These are phyloP conservation scores for Arthrinium phaeospermum DNA, from an alignment of 2,329 filamentous ascomycete genomes.

Conservation along the genomic window DNA sequence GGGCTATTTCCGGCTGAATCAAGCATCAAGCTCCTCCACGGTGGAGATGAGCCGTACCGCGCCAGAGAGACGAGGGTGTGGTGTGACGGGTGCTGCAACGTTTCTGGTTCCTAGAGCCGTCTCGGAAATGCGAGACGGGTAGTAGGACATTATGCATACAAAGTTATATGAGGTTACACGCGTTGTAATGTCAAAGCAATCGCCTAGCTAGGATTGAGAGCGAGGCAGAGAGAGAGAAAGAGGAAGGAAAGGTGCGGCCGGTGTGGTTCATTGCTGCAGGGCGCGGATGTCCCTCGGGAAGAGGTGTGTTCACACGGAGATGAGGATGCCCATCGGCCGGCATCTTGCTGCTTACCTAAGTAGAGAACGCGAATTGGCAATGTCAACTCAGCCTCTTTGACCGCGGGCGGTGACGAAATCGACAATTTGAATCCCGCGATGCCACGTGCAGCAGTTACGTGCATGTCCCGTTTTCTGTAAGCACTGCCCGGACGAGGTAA, in stretches of 20 bases:
- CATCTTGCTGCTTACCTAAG: background rate
- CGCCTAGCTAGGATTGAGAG: background rate
- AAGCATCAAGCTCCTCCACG: background rate
- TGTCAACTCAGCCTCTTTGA: slow-evolving; percentile 7
- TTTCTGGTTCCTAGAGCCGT: slow-evolving; percentile 8
- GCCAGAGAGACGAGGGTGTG: slow-evolving; percentile 4
- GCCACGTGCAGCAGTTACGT: slow-evolving; percentile 9
- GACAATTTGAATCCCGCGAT: background rate
- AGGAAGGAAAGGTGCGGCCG: background rate
- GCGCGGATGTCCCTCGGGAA: background rate
- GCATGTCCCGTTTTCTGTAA: background rate
- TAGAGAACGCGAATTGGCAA: background rate
- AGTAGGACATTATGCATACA: background rate
- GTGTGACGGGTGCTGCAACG: background rate
- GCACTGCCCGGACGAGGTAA: background rate
- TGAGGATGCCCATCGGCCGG: background rate
- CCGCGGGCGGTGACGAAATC: background rate
- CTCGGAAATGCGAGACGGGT: slow-evolving; percentile 14
- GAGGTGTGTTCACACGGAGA: background rate
- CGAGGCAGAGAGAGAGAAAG: background rate
- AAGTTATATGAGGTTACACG: background rate
- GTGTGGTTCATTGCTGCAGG: background rate
- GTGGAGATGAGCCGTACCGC: slow-evolving; percentile 1
- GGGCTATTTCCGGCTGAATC: background rate
- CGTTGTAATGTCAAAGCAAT: background rate